These are phyloP conservation scores for Blastocystis sp. DNA, from an alignment of 352 stramenopile genomes.

Conservation along the genomic window DNA sequence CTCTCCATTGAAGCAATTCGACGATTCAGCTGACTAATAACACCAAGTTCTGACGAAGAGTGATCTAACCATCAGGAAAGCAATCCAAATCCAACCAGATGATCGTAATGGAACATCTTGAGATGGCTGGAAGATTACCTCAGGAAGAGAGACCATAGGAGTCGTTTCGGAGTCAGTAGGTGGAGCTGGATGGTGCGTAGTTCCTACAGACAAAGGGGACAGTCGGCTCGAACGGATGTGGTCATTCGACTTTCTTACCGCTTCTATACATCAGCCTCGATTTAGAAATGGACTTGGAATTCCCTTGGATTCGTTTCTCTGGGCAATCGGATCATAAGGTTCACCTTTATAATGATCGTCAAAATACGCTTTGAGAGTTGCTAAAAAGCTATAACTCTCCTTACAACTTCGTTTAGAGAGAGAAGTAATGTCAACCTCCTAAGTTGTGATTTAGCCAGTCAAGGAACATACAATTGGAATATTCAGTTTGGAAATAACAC, in stretches of 20 bases:
- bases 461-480: constrained; percentile 37
- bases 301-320: constrained; percentile 3
- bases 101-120: too few relatives aligned
- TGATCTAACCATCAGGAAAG: too few relatives aligned
- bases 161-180: too few relatives aligned
- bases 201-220: too few relatives aligned
- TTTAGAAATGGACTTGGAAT: not conserved
- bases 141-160: too few relatives aligned
- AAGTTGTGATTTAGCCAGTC: not conserved
- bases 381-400: constrained; percentile 27
- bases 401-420: constrained; percentile 36
- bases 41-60: too few relatives aligned
- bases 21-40: too few relatives aligned
- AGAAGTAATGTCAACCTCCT: constrained; percentile 32
- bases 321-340: constrained; percentile 4
- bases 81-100: too few relatives aligned
- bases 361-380: constrained; percentile 16
- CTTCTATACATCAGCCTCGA: not conserved
- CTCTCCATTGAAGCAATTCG: not conserved
- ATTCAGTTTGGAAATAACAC: constrained; percentile 5
- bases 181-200: too few relatives aligned
- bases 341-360: constrained; percentile 5
- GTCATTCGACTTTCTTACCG: not conserved
- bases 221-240: too few relatives aligned
- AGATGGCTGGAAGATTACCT: too few relatives aligned